phyloP scores from a whole-genome alignment of 176 grass and related monocot species.

The Urochloa ruziziensis region DNA sequence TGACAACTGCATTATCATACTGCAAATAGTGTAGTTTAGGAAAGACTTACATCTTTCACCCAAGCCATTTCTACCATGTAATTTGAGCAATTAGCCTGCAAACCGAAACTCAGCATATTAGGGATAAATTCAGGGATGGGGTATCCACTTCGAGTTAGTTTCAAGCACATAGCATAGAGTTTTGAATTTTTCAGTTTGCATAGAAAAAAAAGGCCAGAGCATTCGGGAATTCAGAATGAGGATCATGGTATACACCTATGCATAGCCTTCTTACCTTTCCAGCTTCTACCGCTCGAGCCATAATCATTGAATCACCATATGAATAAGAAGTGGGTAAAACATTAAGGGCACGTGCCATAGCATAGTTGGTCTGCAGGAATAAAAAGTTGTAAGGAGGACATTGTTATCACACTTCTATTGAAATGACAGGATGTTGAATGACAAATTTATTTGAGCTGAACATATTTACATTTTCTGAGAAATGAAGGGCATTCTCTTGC shows the following conservation, averaged over 20 bases:
- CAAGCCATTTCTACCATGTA: conserved; percentile 97
- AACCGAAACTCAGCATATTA: conserved; percentile 30
- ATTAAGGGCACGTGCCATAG: conserved; percentile 79
- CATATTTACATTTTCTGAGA: conserved; percentile 66
- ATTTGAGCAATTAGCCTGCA: conserved; percentile 66
- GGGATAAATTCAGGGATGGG: conserved; percentile 18
- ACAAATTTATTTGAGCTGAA: neutral
- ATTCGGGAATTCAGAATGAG: conserved; percentile 2
- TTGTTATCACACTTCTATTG: neutral
- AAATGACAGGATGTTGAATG: neutral
- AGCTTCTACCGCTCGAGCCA: conserved; percentile 60
- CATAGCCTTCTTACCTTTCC: conserved; percentile 60
- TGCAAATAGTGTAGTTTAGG: neutral
- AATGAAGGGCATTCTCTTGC: conserved; percentile 63
- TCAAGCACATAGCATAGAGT: neutral
- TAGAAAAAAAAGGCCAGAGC: neutral
- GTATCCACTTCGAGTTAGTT: neutral
- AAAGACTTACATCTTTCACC: conserved; percentile 85
- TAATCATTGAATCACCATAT: conserved; percentile 80
- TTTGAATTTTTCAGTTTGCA: neutral
- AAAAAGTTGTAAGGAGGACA: neutral
- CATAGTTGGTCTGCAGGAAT: conserved; percentile 67
- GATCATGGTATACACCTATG: neutral
- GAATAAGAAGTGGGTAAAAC: conserved; percentile 77
- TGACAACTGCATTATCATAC: neutral